Evolutionary conservation across 2,329 filamentous ascomycete species (phyloP).

Genomic region (Phialophora verrucosa): DNA sequence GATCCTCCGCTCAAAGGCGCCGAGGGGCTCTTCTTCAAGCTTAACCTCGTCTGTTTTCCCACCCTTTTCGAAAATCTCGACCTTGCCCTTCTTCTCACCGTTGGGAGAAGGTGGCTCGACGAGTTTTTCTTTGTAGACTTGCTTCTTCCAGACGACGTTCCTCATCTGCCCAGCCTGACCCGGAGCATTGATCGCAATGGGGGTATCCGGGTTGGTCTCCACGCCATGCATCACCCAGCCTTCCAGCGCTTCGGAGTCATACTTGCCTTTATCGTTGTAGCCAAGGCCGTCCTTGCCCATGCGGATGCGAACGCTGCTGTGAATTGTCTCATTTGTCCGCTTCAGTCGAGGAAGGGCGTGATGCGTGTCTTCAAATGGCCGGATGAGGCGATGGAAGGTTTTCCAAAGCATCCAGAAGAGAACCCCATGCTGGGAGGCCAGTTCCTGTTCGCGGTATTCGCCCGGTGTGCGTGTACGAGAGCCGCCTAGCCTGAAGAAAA

Average conservation of each 20-base stretch:
- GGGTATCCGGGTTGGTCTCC: conserved; percentile 36
- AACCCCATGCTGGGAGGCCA: conserved; percentile 31
- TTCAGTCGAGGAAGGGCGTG: conserved; percentile 44
- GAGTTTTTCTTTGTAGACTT: conserved; percentile 17
- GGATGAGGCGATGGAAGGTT: conserved; percentile 10
- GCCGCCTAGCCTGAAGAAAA: conserved; percentile 38
- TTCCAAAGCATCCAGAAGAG: conserved; percentile 33
- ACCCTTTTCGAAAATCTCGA: conserved; percentile 10
- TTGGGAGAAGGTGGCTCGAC: background rate
- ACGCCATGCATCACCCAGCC: conserved; percentile 35
- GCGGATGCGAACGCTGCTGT: conserved; percentile 61
- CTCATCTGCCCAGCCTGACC: conserved; percentile 37
- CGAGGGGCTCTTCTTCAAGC: conserved; percentile 37
- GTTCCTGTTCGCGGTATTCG: conserved; percentile 38
- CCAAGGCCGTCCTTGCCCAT: conserved; percentile 59
- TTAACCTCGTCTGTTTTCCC: conserved; percentile 26
- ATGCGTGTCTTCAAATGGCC: conserved; percentile 7
- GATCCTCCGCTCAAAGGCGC: conserved; percentile 34
- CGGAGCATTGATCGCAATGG: conserved; percentile 30
- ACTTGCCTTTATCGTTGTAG: conserved; percentile 56
- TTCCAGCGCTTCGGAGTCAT: conserved; percentile 52
- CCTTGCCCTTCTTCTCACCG: conserved; percentile 11
- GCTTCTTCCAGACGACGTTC: conserved; percentile 38
- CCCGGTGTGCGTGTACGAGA: conserved; percentile 36
- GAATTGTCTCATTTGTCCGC: conserved; percentile 62